Evolutionary conservation across 306 rosid species (phyloP).

Genomic region (Begonia peltatifolia): DNA sequence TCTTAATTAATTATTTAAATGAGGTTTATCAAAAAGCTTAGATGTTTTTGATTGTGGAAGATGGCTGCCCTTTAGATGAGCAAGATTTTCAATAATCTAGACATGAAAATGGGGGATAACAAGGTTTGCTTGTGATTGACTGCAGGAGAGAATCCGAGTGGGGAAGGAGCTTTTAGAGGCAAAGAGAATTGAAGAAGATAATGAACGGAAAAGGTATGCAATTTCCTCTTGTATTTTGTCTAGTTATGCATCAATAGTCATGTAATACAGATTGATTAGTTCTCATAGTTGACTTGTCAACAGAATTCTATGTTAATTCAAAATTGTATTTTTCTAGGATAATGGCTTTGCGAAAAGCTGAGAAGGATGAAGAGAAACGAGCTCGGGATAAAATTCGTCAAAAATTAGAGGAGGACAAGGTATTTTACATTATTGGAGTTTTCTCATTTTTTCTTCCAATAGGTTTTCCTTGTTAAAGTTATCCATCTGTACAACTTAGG

Average conservation of each 20-base stretch:
- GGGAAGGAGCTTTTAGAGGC: slow-evolving; percentile 97
- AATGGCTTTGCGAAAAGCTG: slow-evolving; percentile 85
- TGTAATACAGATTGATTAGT: no score
- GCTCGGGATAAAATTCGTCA: slow-evolving; percentile 90
- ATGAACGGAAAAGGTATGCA: slow-evolving; percentile 81
- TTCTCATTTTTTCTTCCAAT: no score
- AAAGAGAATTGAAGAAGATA: slow-evolving; percentile 84
- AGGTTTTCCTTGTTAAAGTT: no score
- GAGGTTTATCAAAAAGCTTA: no score
- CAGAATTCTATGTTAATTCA: not conserved
- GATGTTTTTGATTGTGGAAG: no score
- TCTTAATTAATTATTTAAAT: not conserved
- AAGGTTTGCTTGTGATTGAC: not conserved
- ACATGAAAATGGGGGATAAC: no score
- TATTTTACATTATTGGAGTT: slow-evolving; percentile 9
- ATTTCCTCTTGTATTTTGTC: slow-evolving; percentile 7
- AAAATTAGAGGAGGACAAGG: slow-evolving; percentile 97
- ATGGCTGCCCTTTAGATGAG: no score
- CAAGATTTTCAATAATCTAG: no score
- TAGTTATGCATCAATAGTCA: no score
- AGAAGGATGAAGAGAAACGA: slow-evolving; percentile 91
- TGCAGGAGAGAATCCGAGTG: slow-evolving; percentile 90
- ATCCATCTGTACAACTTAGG: no score
- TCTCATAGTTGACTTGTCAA: not conserved
- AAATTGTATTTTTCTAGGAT: slow-evolving; percentile 34